Conservation (phyloP, 2,329 filamentous ascomycete species). For the Exserohilum turcica region DNA sequence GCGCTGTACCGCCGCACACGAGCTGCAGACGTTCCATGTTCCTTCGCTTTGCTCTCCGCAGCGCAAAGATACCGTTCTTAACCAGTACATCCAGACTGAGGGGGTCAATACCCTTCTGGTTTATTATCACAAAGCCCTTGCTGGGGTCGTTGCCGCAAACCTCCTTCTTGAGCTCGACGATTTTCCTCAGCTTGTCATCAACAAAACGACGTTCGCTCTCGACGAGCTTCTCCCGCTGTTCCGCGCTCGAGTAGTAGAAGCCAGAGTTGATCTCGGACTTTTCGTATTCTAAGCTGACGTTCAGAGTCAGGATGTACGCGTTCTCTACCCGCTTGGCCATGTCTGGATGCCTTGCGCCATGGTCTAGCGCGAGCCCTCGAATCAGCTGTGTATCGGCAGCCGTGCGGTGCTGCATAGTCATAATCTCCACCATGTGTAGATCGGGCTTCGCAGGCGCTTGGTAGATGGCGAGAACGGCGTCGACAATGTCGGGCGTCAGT, state of each 20-base stretch:
- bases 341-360: conserved; percentile 94
- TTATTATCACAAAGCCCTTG: conserved; percentile 97
- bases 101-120: conserved; percentile 99
- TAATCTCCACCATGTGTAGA: conserved; percentile 98
- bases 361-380: conserved; percentile 87
- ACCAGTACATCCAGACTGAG: conserved; percentile 93
- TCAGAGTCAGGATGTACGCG: conserved; percentile 91
- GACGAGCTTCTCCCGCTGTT: conserved; percentile 96
- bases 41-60: conserved; percentile 92
- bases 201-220: conserved; percentile 96
- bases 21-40: conserved; percentile 99
- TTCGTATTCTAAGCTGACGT: conserved; percentile 97
- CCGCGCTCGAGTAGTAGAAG: conserved; percentile 97
- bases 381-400: conserved; percentile 97
- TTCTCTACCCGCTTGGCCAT: conserved; percentile 98
- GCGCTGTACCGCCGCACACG: conserved; percentile 85
- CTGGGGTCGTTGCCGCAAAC: conserved; percentile 91
- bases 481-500: conserved; percentile 93
- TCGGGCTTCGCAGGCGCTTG: conserved; percentile 88
- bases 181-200: conserved; percentile 94
- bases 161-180: conserved; percentile 96
- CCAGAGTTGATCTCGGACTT: conserved; percentile 99
- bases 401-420: conserved; percentile 99
- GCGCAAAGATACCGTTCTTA: conserved; percentile 96
- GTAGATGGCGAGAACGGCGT: conserved; percentile 94